A percentile compares a stretch with the other conserved stretches of the same genome.
These are phyloP conservation scores for Dioszegia crocea DNA, from an alignment of 768 basidiomycete genomes.

Conservation along the genomic window DNA sequence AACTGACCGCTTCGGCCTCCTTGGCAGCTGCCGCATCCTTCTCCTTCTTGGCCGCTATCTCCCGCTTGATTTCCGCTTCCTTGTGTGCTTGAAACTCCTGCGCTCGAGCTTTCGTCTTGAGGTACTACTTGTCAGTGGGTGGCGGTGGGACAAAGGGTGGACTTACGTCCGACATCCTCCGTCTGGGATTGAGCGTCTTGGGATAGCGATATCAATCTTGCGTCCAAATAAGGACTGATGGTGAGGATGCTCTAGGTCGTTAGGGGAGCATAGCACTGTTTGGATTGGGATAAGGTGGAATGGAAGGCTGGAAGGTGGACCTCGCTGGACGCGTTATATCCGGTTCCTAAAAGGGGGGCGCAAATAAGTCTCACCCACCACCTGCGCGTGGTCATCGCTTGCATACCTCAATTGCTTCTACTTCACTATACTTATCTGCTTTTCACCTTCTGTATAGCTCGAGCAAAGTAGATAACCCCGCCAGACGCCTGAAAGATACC, in stretches of 20 bases:
- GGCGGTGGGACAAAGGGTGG: background rate
- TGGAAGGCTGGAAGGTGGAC: background rate
- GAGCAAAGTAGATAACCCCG: too few relatives aligned
- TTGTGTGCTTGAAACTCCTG: slow-evolving; percentile 29
- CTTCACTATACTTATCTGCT: too few relatives aligned
- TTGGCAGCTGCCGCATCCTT: slow-evolving; percentile 31
- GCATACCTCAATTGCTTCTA: background rate
- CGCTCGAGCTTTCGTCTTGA: slow-evolving; percentile 28
- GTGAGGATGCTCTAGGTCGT: background rate
- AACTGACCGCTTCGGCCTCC: slow-evolving; percentile 34
- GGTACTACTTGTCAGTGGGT: slow-evolving; percentile 24
- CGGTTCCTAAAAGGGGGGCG: background rate
- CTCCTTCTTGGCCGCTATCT: slow-evolving; percentile 26
- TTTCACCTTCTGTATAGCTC: too few relatives aligned
- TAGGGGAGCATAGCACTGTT: background rate
- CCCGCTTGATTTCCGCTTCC: slow-evolving; percentile 31
- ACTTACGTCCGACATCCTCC: background rate
- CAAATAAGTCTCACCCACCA: background rate
- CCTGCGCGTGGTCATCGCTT: background rate
- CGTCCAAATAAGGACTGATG: background rate
- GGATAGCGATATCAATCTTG: background rate
- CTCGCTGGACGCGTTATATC: background rate
- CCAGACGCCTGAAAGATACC: too few relatives aligned
- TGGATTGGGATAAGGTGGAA: background rate
- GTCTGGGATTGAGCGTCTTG: background rate